Base-by-base conservation (phyloP, 306 rosid genomes). In the Vigna radiata region DNA sequence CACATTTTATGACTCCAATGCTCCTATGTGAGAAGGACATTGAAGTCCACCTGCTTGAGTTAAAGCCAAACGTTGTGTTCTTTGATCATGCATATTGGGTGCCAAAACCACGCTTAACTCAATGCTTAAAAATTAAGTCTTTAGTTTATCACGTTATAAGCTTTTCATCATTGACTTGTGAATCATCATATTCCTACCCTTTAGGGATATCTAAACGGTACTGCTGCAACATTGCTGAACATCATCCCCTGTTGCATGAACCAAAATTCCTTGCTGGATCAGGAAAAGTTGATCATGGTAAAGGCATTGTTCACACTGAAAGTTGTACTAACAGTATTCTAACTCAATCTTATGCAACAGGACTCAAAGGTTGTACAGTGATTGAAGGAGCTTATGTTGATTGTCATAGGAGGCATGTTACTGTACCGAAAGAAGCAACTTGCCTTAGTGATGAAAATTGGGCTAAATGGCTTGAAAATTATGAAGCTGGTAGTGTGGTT, bases 1-100 rank as follows among this genome's bases (percentile, higher is more conserved):
- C 39, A 58, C 39, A 25, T 25, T 25, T 25, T 37, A 25, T 58
- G 64, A 23, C 37, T 14, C 65, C 39, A 59, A 31, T 60, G 43
- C 19, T 1, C 23, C 68, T 62, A 31, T 33, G 0, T 33, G 68
- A 62, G 23, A 62, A 62, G 68, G 68, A 62, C 46, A 62, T 62
- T 62, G 68, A 62, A 62, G 68, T 62, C 14, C 23, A 15, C 44
- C 68, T 62, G 46, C 68, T 62, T 62, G 46, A 62, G 46, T 21
- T 62, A 62, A 33, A 62, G 16, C 46, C 46, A 62, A 62, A 33
- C 25, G 8, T 62, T 62, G 46, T 62, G 11, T n/a, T 62, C 68
- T 16, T 62, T 16, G 68, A 62, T 33, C 46, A 15, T 62, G 68
- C 46, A 8, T 62, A 62, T 62, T 62, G 5, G 44, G 1, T 62